Evolutionary conservation across 352 stramenopile genomes (phyloP).

Genomic region (Phytophthora uliginosa): DNA sequence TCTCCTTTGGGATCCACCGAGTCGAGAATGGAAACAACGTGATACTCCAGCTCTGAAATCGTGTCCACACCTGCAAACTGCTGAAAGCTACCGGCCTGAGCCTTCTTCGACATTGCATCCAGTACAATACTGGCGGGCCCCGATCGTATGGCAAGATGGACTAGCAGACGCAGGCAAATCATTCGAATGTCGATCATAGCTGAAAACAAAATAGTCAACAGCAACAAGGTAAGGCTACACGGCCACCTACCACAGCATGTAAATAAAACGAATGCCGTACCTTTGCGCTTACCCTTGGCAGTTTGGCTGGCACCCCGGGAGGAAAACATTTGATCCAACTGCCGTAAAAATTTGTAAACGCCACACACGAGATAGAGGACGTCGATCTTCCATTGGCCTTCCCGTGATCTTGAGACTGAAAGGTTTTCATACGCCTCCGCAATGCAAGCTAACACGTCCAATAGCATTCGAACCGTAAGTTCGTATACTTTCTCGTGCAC

Average conservation of each 20-base stretch:
- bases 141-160: conserved; percentile 53
- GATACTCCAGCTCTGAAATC: conserved; percentile 59
- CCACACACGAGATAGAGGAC: conserved; percentile 76
- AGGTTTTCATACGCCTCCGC: conserved; percentile 60
- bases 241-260: background rate
- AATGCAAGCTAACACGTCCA: conserved; percentile 60
- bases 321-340: conserved; percentile 69
- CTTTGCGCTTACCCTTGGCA: conserved; percentile 49
- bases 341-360: conserved; percentile 54
- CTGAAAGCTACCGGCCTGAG: conserved; percentile 41
- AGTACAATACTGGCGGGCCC: conserved; percentile 50
- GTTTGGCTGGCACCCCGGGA: conserved; percentile 25
- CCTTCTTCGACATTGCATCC: conserved; percentile 44
- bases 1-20: conserved; percentile 35
- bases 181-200: conserved; percentile 56
- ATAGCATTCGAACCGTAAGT: conserved; percentile 52
- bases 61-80: conserved; percentile 48
- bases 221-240: background rate
- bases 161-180: conserved; percentile 63
- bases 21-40: conserved; percentile 51
- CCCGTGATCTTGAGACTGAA: conserved; percentile 51
- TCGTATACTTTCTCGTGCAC: conserved; percentile 80
- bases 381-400: conserved; percentile 79
- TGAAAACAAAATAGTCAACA: conserved; percentile 16
- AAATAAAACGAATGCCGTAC: conserved; percentile 10